Base-by-base conservation (phyloP, 176 grass and related monocot species). In the Hordeum marinum region DNA sequence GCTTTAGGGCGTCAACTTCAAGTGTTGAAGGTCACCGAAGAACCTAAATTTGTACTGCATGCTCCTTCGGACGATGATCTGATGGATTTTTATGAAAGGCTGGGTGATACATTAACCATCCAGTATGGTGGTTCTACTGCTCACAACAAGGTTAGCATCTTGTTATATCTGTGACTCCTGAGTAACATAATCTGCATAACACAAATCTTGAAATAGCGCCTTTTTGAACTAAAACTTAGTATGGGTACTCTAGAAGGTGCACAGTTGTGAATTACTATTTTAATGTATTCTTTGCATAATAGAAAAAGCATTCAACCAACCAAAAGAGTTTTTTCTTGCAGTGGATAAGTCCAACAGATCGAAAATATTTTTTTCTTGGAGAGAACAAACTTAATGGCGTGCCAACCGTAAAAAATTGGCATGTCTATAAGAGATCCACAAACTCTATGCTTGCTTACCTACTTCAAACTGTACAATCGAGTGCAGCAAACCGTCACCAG, bases 81-180 rank as follows among this genome's bases (percentile, higher is more conserved):
- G 72, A 96, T 96, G 96, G 79, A 92, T 61, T 87, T 88, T 69
- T 99, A 99, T 91, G 90, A 99, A 76, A 89, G 85, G 66, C 96
- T 99, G 96, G 96, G 93, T 4, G 96, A 99, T 77, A 94, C 81
- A 9, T 86, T 99, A 32, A 86, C 93, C 64, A 86, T 99, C 13
- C 91, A 99, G 66, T 99, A 99, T 32, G 86, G 79, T 42, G 96
- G 96, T 36, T 99, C 96, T 86, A 90, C 93, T 67, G 96, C 96
- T 68, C 93, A 99, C 85, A 99, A 92, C 64, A 99, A 96, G 96
- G 96, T 94, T 90, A 11, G 23, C 71, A 20, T 55, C 20, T 37
- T 74, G 79, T 83, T 86, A 62, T 75, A 29, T 69, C 59, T 68
- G 68, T 60, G 32, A 66, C 36, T 86, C 35, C 13, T 20, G 45